Evolutionary conservation across 2,329 filamentous ascomycete species (phyloP).

Genomic region (Rutstroemia sp.): DNA sequence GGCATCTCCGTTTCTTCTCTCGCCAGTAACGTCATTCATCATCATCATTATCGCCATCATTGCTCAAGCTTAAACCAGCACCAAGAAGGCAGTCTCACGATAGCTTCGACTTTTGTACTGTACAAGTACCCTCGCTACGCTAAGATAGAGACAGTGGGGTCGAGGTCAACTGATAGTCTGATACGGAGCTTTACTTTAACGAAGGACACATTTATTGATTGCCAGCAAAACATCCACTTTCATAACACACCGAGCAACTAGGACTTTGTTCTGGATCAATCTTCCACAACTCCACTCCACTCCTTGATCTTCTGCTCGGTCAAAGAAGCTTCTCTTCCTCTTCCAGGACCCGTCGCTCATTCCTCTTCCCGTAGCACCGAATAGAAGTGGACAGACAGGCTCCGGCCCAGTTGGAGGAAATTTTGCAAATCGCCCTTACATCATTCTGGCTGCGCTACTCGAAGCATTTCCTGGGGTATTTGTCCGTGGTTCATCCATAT

Average conservation of each 20-base stretch:
- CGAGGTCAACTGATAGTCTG: neutral
- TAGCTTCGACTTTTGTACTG: neutral
- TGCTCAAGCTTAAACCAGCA: neutral
- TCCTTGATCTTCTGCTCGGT: neutral
- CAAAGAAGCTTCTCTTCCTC: constrained; percentile 1
- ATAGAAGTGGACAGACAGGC: neutral
- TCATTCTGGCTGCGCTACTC: neutral
- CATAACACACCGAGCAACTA: neutral
- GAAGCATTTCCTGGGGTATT: too few species aligned
- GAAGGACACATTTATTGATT: constrained; percentile 2
- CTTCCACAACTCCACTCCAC: neutral
- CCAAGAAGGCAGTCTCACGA: neutral
- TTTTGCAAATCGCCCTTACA: neutral
- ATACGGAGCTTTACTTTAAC: constrained; percentile 1
- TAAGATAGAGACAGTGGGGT: constrained; percentile 6
- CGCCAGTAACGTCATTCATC: neutral
- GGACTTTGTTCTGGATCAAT: constrained; percentile 8
- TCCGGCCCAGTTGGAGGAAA: neutral
- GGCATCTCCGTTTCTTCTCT: too few species aligned
- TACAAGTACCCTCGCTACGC: neutral
- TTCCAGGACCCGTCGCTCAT: neutral
- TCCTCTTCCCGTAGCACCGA: neutral
- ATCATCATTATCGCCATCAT: neutral
- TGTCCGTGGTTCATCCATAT: too few species aligned
- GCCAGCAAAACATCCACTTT: constrained; percentile 4